Conservation (phyloP, 306 rosid genomes). For the Geum urbanum region DNA sequence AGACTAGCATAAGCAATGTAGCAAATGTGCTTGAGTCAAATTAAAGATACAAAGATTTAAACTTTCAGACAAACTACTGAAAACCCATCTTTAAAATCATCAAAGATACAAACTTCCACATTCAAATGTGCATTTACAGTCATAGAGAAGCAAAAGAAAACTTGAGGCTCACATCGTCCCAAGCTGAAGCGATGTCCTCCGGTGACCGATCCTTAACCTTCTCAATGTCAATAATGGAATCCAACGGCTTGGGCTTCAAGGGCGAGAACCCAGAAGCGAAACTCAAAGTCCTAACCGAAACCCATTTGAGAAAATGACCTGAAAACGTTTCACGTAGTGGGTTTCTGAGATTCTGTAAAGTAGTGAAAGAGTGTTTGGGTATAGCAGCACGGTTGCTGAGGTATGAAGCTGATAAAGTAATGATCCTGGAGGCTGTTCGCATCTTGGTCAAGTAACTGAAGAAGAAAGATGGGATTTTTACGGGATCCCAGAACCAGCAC, state of each 20-base stretch:
- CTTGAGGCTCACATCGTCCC: constrained; percentile 78
- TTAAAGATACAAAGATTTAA: neutral
- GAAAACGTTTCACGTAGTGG: constrained; percentile 38
- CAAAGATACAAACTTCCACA: neutral
- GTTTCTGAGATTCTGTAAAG: constrained; percentile 27
- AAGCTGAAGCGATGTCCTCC: constrained; percentile 66
- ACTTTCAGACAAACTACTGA: neutral
- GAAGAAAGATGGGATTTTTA: neutral
- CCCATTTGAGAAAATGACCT: constrained; percentile 55
- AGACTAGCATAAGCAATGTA: neutral
- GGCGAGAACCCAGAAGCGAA: constrained; percentile 84
- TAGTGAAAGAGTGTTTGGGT: constrained; percentile 24
- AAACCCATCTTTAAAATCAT: neutral
- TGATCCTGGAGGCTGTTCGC: constrained; percentile 40
- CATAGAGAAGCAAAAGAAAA: neutral
- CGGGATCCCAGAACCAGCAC: neutral
- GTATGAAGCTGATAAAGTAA: constrained; percentile 21
- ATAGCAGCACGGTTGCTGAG: constrained; percentile 21
- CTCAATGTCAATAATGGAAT: constrained; percentile 64
- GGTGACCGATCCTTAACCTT: constrained; percentile 64
- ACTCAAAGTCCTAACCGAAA: constrained; percentile 51
- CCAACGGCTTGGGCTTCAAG: constrained; percentile 68
- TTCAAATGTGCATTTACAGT: constrained; percentile 1
- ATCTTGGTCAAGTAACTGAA: constrained; percentile 25
- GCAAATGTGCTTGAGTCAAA: too few species aligned